A percentile compares a stretch with the other conserved stretches of the same genome.
phyloP scores from a whole-genome alignment of 2,329 filamentous ascomycete genomes.

The Pseudocercospora crystallina region DNA sequence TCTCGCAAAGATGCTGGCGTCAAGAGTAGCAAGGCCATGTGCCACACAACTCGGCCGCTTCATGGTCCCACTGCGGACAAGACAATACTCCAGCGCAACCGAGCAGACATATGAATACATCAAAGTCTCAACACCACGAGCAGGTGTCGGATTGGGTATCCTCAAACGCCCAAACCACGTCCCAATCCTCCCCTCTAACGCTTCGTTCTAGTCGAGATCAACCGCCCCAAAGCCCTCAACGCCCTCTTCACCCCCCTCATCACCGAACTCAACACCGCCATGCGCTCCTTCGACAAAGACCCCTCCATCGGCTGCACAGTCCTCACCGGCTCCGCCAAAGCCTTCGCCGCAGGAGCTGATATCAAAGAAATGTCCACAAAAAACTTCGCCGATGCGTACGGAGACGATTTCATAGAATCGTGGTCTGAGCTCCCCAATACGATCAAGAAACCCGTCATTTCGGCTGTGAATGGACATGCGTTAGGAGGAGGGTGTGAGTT shows the following conservation, averaged over 20 bases:
- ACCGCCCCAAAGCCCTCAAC: conserved; percentile 93
- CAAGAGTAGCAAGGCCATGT: conserved; percentile 53
- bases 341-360: conserved; percentile 93
- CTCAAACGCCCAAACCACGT: neutral
- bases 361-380: conserved; percentile 99
- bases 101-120: conserved; percentile 71
- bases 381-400: conserved; percentile 85
- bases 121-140: conserved; percentile 75
- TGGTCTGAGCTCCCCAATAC: conserved; percentile 84
- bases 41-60: conserved; percentile 60
- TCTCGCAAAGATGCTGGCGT: conserved; percentile 29
- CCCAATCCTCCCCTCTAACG: neutral
- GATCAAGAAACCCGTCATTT: conserved; percentile 91
- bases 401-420: conserved; percentile 85
- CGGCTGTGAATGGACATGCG: conserved; percentile 90
- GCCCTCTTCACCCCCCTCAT: conserved; percentile 90
- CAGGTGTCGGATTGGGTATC: conserved; percentile 86
- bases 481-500: conserved; percentile 95
- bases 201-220: conserved; percentile 70
- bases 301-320: conserved; percentile 73
- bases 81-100: conserved; percentile 50
- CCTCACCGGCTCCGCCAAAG: conserved; percentile 83
- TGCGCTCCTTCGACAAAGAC: conserved; percentile 68
- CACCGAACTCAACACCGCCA: conserved; percentile 78
- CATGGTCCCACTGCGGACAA: conserved; percentile 56